Evolutionary conservation across 768 basidiomycete genomes (phyloP).

Genomic region (Auriscalpium microsporum): DNA sequence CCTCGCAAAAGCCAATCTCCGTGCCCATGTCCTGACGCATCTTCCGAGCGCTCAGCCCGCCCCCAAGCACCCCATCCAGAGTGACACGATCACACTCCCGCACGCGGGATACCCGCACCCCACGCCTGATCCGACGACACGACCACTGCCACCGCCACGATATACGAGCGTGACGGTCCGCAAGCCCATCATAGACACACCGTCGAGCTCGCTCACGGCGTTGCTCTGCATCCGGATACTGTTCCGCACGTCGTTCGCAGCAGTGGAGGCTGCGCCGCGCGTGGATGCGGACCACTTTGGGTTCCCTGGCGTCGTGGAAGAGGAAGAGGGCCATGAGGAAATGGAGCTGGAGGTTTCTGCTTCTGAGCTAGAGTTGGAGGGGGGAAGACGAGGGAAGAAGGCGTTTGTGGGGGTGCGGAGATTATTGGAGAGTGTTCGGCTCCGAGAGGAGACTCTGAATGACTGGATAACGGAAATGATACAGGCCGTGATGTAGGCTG

Average conservation of each 20-base stretch:
- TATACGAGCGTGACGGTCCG: slow-evolving; percentile 50
- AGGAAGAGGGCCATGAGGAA: slow-evolving; percentile 57
- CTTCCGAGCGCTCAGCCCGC: slow-evolving; percentile 50
- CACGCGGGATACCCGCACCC: slow-evolving; percentile 47
- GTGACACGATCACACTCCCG: slow-evolving; percentile 65
- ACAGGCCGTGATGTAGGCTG: slow-evolving; percentile 25
- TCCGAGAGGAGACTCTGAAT: slow-evolving; percentile 54
- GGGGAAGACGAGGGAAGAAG: slow-evolving; percentile 59
- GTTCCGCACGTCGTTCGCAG: slow-evolving; percentile 71
- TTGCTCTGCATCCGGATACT: slow-evolving; percentile 77
- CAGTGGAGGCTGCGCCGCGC: slow-evolving; percentile 56
- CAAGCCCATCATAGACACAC: slow-evolving; percentile 53
- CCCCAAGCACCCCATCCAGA: slow-evolving; percentile 59
- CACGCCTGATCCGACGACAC: slow-evolving; percentile 49
- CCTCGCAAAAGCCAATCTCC: slow-evolving; percentile 43
- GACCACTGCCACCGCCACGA: slow-evolving; percentile 67
- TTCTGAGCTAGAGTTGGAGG: slow-evolving; percentile 46
- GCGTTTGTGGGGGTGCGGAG: slow-evolving; percentile 59
- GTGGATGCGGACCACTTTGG: slow-evolving; percentile 83
- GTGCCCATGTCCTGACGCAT: slow-evolving; percentile 70
- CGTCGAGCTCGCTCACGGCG: slow-evolving; percentile 69
- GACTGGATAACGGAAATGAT: slow-evolving; percentile 57
- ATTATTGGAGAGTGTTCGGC: slow-evolving; percentile 54
- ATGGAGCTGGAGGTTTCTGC: slow-evolving; percentile 17
- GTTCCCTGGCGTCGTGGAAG: slow-evolving; percentile 77